A percentile compares a stretch with the other conserved stretches of the same genome.
Conservation (phyloP, 2,329 filamentous ascomycete genomes). For the Epichloe sibirici region DNA sequence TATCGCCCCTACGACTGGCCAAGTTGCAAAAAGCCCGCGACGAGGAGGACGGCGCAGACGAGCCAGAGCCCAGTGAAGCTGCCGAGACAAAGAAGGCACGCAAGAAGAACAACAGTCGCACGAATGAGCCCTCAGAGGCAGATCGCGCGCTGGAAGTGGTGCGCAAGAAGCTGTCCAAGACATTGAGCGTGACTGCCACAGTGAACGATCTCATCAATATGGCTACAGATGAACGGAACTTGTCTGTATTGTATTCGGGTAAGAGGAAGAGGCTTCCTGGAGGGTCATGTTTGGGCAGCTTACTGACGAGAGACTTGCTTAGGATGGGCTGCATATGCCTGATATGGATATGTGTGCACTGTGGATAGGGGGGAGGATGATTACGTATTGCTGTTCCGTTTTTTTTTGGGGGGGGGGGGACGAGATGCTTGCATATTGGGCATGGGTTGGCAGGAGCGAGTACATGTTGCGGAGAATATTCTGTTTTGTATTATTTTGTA, state of each 20-base stretch:
- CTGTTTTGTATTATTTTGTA: neutral
- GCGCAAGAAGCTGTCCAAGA: constrained; percentile 90
- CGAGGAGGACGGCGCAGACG: constrained; percentile 26
- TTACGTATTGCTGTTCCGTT: neutral
- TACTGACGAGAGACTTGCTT: constrained; percentile 11
- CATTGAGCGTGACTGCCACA: constrained; percentile 83
- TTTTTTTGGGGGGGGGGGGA: neutral
- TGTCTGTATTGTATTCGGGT: constrained; percentile 82
- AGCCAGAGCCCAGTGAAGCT: constrained; percentile 25
- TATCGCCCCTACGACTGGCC: constrained; percentile 56
- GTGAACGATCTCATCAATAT: constrained; percentile 97
- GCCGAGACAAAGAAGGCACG: constrained; percentile 27
- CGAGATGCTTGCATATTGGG: neutral
- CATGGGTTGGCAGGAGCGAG: neutral
- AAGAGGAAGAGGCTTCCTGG: constrained; percentile 15
- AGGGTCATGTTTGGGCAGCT: neutral
- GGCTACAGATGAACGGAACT: constrained; percentile 81
- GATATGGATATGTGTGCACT: constrained; percentile 1
- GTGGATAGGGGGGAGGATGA: neutral
- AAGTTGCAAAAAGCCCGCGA: constrained; percentile 52
- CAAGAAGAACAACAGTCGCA: constrained; percentile 21
- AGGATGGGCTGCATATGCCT: constrained; percentile 38
- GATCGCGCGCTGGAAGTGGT: constrained; percentile 87
- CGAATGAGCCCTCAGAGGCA: constrained; percentile 60
- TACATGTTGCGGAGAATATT: neutral